Conservation (phyloP, 345 rosid species). For the Brassica juncea region DNA sequence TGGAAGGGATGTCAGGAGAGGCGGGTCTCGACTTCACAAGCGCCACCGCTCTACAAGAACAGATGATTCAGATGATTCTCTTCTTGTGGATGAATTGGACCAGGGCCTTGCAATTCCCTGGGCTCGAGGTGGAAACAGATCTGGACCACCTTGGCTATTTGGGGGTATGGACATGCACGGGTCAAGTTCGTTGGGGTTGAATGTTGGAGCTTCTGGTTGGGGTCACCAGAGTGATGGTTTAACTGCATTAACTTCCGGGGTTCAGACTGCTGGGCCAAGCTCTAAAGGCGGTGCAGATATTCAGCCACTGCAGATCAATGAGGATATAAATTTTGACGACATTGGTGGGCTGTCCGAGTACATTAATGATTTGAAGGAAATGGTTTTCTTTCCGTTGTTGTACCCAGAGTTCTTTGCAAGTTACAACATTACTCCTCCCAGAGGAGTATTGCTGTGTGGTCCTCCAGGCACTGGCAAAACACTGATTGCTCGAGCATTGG, state of each 20-base stretch:
- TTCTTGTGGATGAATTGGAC: constrained; percentile 98
- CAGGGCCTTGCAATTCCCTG: constrained; percentile 97
- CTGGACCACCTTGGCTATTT: constrained; percentile 97
- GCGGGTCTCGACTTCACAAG: constrained; percentile 94
- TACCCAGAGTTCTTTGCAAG: constrained; percentile 99
- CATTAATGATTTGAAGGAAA: constrained; percentile 95
- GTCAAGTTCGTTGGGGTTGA: constrained; percentile 76
- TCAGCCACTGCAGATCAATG: constrained; percentile 98
- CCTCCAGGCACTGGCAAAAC: constrained; percentile 99
- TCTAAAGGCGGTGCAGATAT: constrained; percentile 99
- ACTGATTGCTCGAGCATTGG: constrained; percentile 96
- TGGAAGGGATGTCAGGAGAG: constrained; percentile 84
- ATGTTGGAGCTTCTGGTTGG: constrained; percentile 99
- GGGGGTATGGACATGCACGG: constrained; percentile 94
- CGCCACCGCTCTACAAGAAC: constrained; percentile 77
- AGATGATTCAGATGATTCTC: constrained; percentile 99
- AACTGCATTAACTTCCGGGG: constrained; percentile 72
- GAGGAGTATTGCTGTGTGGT: constrained; percentile 98
- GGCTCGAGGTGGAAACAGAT: constrained; percentile 91
- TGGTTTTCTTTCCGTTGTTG: constrained; percentile 96
- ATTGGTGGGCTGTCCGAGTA: constrained; percentile 96
- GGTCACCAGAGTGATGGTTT: constrained; percentile 93
- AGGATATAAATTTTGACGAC: constrained; percentile 86
- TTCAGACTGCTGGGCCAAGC: constrained; percentile 99
- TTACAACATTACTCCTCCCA: constrained; percentile 93